Base-by-base conservation (phyloP, 805 yeast species). In the Limtongozyma cylindracea region DNA sequence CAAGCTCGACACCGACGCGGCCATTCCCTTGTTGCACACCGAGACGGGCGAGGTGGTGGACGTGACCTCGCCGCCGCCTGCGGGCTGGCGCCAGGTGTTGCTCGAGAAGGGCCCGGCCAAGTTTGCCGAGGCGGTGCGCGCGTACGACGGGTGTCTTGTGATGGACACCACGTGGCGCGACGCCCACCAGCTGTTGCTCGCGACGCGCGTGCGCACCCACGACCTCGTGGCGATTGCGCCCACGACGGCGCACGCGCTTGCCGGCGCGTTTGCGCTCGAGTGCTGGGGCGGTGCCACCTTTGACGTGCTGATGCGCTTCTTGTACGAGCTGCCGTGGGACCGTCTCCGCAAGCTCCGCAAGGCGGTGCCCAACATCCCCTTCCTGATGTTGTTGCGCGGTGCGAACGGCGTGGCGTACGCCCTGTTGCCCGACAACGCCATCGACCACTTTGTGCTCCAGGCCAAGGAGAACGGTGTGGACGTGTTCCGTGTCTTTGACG, bases 201-300 rank as follows among this genome's bases (percentile, higher is more conserved):
- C 99, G 7, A 88, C 99, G 19, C 73, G 98, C 51, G 91, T 88
- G 18, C 69, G 99, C 52, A 88, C 98, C 12, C 61, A 74, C 34
- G 99, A 88, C 48, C 54, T 88, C 39, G 53, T 71, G 23, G 73
- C 80, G 34, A 77, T 88, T 53, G 99, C 98, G 12, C 82, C 80
- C 27, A 65, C 91, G 25, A 88, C 99, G 16, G 76, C 94, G 3
- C 70, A 73, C 39, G 96, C 93, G 11, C 52, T 80, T 35, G 49
- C 70, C 31, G 82, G 84, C 30, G 91, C 92, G 3, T 88, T 80
- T 46, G 88, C 99, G 11, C 56, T 88, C 24, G 99, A 88, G 53
- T 88, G 98, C 57, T 88, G 99, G 99, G 99, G 99, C 53, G 99
- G 99, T 51, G 99, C 99, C 24, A 88, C 99, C 18, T 88, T 88